These are phyloP conservation scores for Tubosaeta sp. DNA, from an alignment of 768 basidiomycete genomes.

Conservation along the genomic window DNA sequence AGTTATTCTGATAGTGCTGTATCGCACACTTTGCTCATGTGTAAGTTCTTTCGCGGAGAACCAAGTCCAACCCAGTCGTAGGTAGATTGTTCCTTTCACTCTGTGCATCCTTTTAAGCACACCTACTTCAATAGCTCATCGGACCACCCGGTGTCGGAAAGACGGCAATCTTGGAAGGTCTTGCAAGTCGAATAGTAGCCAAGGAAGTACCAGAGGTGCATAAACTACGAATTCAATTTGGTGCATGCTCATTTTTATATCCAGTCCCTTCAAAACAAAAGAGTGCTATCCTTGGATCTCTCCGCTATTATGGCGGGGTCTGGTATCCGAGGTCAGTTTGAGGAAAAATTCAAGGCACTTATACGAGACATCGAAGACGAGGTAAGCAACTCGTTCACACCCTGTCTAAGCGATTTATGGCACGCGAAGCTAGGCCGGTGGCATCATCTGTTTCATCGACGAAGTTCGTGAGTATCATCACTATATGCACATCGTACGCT, in stretches of 20 bases:
- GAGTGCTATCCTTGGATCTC: conserved; percentile 84
- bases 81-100: conserved; percentile 20
- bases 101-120: not conserved
- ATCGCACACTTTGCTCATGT: not conserved
- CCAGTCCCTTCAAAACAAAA: conserved; percentile 80
- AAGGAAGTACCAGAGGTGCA: conserved; percentile 88
- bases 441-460: conserved; percentile 91
- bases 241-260: not conserved
- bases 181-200: conserved; percentile 81
- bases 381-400: conserved; percentile 35
- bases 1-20: conserved; percentile 18
- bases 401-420: conserved; percentile 18
- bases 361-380: conserved; percentile 89
- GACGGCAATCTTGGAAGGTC: conserved; percentile 87
- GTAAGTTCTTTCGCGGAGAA: conserved; percentile 77
- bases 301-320: conserved; percentile 84
- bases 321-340: conserved; percentile 88
- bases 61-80: conserved; percentile 90
- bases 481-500: not conserved
- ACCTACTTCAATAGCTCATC: conserved; percentile 49
- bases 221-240: not conserved
- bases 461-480: conserved; percentile 73
- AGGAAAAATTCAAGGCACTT: conserved; percentile 89
- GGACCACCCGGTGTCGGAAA: conserved; percentile 91
- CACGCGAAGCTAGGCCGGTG: conserved; percentile 47